Evolutionary conservation across 768 basidiomycete genomes (phyloP).

Genomic region (Crepidotus variabilis): DNA sequence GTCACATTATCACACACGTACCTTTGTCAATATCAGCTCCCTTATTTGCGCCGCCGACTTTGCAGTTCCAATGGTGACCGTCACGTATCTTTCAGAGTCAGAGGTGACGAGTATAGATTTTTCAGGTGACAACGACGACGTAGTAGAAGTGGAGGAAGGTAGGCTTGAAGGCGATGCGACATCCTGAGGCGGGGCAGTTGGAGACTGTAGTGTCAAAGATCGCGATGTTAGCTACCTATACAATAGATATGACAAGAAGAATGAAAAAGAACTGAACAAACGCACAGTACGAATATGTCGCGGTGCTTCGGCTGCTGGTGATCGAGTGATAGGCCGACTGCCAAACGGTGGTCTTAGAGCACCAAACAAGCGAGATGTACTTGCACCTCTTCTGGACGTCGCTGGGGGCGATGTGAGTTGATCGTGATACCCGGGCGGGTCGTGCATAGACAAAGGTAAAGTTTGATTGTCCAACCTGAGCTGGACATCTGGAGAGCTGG

Average conservation of each 20-base stretch:
- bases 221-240: constrained; percentile 19
- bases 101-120: constrained; percentile 65
- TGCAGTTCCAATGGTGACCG: constrained; percentile 69
- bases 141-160: constrained; percentile 21
- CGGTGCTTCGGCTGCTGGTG: not conserved
- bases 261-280: constrained; percentile 1
- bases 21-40: constrained; percentile 79
- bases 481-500: not conserved
- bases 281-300: constrained; percentile 8
- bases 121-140: constrained; percentile 19
- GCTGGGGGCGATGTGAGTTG: not conserved
- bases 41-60: constrained; percentile 66
- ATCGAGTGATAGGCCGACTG: not conserved
- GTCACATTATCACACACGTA: constrained; percentile 25
- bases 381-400: not conserved
- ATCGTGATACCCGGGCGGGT: not conserved
- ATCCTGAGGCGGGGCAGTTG: constrained; percentile 34
- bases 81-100: constrained; percentile 72
- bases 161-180: constrained; percentile 23
- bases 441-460: not conserved
- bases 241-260: not conserved
- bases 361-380: not conserved
- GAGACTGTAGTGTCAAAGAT: constrained; percentile 28
- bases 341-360: not conserved
- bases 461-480: not conserved